Evolutionary conservation across 2,329 filamentous ascomycete genomes (phyloP), one percentile per base, ranked within the genome.

Genomic region (Sporothrix pseudoabietina): DNA sequence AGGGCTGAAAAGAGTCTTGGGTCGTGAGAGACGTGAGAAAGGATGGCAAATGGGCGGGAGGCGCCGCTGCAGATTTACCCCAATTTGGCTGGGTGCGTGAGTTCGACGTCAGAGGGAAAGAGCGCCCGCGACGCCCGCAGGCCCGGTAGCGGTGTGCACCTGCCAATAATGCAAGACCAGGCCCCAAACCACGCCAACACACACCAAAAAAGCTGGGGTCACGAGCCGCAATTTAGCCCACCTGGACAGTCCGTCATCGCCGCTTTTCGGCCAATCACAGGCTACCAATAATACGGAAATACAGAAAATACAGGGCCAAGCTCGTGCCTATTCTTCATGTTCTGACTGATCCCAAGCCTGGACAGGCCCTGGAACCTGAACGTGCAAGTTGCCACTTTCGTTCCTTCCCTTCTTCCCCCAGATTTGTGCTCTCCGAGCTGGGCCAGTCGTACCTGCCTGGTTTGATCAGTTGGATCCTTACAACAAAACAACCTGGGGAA

Each of bases 191-290:
- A 49, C 44, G 8, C 9, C 61, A n/a, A 32, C 22, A 66, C 2
- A 26, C 22, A 19, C 35, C 4, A 44, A 59, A 71, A 32, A n/a
- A 30, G 32, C 57, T 54, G 32, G 52, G 68, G 68, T 70, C 68
- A 70, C 68, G 54, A 59, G 69, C 69, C 9, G 47, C 66, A 32
- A 54, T 41, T 70, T 47, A 32, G 52, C 68, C 68, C 68, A 57
- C 32, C 30, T 41, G 49, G 65, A 26, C 44, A 19, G 8, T 32
- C 49, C 32, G 54, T 19, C 49, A 54, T 52, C 32, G 47, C 14
- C 49, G 32, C 7, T 16, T 19, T 49, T 16, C 16, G 19, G 68
- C 68, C 68, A 70, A 70, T 70, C 68, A 70, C 52, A 35, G 49
- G 52, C 35, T 6, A n/a, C 68, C 35, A 57, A 57, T 57, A 55